Conservation (phyloP, 768 basidiomycete genomes). For the Mycena pura region DNA sequence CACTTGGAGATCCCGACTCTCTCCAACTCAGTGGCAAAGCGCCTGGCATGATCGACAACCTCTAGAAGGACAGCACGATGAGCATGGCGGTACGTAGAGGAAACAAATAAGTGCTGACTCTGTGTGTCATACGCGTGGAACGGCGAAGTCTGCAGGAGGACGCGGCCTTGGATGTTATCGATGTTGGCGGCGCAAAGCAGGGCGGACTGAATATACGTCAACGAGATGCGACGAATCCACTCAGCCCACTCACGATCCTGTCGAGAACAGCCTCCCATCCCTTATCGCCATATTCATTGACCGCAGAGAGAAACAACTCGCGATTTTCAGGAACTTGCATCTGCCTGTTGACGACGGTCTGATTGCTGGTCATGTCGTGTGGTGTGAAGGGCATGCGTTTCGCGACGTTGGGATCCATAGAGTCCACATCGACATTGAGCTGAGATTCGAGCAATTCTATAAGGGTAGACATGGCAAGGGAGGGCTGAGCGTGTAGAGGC, state of each 20-base stretch:
- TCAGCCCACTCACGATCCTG: slow-evolving; percentile 21
- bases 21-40: slow-evolving; percentile 39
- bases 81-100: no score
- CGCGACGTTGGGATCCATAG: slow-evolving; percentile 43
- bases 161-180: slow-evolving; percentile 39
- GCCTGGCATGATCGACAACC: slow-evolving; percentile 43
- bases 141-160: slow-evolving; percentile 43
- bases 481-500: no score
- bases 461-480: slow-evolving; percentile 22
- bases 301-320: slow-evolving; percentile 30
- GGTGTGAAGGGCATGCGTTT: slow-evolving; percentile 31
- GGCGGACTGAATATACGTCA: slow-evolving; percentile 35
- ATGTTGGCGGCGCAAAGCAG: slow-evolving; percentile 40
- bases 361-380: slow-evolving; percentile 47
- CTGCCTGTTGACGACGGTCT: slow-evolving; percentile 41
- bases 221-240: background rate
- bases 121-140: slow-evolving; percentile 41
- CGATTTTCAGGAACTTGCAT: slow-evolving; percentile 34
- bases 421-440: slow-evolving; percentile 44
- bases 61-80: background rate
- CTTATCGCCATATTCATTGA: slow-evolving; percentile 23
- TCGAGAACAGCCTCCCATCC: slow-evolving; percentile 34
- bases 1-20: slow-evolving; percentile 39
- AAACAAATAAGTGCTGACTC: slow-evolving; percentile 24
- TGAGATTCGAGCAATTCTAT: slow-evolving; percentile 25